Percentiles rank a stretch among this genome's conserved stretches.
phyloP scores from a whole-genome alignment of 2,329 filamentous ascomycete genomes.

The Fusarium humuli region DNA sequence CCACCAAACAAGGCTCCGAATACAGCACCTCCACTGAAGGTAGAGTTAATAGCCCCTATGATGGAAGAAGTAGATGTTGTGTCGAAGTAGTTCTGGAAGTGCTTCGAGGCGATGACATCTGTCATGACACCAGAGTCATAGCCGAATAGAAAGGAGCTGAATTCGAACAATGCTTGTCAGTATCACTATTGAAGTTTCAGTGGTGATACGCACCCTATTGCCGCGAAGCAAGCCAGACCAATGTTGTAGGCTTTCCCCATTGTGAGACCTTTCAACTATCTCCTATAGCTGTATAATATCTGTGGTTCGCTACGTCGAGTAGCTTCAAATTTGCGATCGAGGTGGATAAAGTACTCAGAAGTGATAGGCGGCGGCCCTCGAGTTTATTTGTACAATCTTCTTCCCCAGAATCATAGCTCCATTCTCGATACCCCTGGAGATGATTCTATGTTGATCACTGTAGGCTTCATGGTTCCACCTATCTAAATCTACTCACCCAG shows the following conservation, averaged over 20 bases:
- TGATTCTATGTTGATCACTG: constrained; percentile 6
- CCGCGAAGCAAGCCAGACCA: constrained; percentile 55
- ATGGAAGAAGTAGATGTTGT: constrained; percentile 56
- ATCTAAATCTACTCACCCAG: constrained; percentile 17
- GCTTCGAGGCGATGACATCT: constrained; percentile 64
- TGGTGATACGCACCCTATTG: constrained; percentile 51
- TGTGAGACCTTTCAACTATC: constrained; percentile 3
- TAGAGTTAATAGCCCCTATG: constrained; percentile 70
- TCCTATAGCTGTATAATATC: neutral
- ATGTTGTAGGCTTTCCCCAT: constrained; percentile 57
- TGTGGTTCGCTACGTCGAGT: neutral
- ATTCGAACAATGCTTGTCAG: constrained; percentile 2
- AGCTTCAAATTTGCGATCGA: neutral
- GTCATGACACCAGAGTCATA: constrained; percentile 54
- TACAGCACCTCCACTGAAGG: constrained; percentile 56
- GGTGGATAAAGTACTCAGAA: neutral
- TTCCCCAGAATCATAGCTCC: constrained; percentile 4
- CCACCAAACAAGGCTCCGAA: constrained; percentile 44
- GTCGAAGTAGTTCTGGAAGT: constrained; percentile 66
- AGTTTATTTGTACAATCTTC: constrained; percentile 36
- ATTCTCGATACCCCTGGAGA: constrained; percentile 9
- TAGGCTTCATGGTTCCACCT: constrained; percentile 16
- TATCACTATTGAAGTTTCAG: neutral
- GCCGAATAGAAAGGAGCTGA: constrained; percentile 58
- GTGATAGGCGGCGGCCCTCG: neutral